phyloP scores from a whole-genome alignment of 495 filamentous ascomycete species.

The Penicillium bovifimosum region DNA sequence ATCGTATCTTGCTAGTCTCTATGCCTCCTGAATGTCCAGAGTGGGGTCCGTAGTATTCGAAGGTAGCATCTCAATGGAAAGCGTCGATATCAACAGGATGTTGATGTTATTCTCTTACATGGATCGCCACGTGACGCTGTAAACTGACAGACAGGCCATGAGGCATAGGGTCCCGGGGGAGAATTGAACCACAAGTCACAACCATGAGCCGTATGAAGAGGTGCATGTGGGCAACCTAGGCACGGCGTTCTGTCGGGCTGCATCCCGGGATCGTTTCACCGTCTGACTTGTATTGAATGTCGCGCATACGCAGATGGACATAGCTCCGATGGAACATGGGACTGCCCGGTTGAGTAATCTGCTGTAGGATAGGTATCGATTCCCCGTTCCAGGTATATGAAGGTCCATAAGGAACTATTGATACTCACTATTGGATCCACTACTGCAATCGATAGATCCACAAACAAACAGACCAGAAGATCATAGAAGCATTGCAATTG shows the following conservation, averaged over 20 bases:
- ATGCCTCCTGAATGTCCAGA: not conserved
- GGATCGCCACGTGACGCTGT: not conserved
- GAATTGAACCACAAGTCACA: not conserved
- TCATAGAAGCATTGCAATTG: not conserved
- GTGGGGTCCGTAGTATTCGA: not conserved
- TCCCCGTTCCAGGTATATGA: not conserved
- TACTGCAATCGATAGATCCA: not conserved
- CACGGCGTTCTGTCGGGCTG: not conserved
- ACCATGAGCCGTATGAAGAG: not conserved
- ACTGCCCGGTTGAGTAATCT: not conserved
- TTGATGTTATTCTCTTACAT: too few relatives aligned
- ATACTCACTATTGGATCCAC: not conserved
- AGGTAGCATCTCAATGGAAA: not conserved
- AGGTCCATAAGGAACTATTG: not conserved
- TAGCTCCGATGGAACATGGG: not conserved
- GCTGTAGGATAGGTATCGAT: not conserved
- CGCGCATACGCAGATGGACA: too few relatives aligned
- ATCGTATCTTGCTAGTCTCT: not conserved
- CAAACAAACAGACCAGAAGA: not conserved
- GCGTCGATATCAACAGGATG: not conserved
- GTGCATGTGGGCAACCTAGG: not conserved
- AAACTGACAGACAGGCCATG: not conserved
- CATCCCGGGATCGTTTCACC: too few relatives aligned
- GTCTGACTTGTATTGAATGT: too few relatives aligned
- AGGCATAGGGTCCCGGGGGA: not conserved